Evolutionary conservation across 345 rosid species (phyloP).

Genomic region (Zanthoxylum bungeanum): DNA sequence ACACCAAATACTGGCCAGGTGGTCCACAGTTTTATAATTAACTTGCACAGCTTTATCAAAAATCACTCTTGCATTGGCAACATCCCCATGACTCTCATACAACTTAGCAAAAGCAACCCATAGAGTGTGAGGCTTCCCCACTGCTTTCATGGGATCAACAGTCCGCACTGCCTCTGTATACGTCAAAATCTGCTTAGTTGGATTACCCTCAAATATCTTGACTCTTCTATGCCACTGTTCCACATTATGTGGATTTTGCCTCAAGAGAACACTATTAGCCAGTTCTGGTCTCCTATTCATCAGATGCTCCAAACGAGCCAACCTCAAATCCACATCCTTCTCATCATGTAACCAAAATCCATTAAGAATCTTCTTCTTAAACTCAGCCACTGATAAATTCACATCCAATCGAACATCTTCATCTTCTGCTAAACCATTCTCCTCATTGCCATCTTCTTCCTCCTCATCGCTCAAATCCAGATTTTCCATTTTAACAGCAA

Average conservation of each 20-base stretch:
- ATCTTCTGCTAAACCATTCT: conserved; percentile 44
- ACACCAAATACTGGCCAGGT: conserved; percentile 93
- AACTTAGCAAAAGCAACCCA: conserved; percentile 94
- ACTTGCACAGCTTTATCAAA: conserved; percentile 97
- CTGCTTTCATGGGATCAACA: conserved; percentile 93
- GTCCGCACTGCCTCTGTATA: conserved; percentile 97
- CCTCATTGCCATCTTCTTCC: conserved; percentile 43
- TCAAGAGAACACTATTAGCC: conserved; percentile 87
- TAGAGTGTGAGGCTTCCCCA: conserved; percentile 93
- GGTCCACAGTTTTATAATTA: conserved; percentile 83
- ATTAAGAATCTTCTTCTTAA: conserved; percentile 73
- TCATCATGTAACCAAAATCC: conserved; percentile 91
- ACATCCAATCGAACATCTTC: conserved; percentile 71
- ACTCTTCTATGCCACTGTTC: conserved; percentile 98
- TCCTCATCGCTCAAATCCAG: conserved; percentile 64
- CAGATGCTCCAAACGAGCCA: conserved; percentile 76
- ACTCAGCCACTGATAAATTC: conserved; percentile 46
- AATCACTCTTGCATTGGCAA: conserved; percentile 85
- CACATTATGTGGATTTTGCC: conserved; percentile 97
- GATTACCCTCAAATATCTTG: conserved; percentile 83
- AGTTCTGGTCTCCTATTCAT: conserved; percentile 86
- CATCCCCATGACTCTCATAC: conserved; percentile 79
- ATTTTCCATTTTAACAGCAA: conserved; percentile 64
- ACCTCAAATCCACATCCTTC: conserved; percentile 77
- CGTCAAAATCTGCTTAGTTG: conserved; percentile 85